These are phyloP conservation scores for Tetramitus jugosus DNA, from an alignment of 208 protist genomes.

Conservation along the genomic window DNA sequence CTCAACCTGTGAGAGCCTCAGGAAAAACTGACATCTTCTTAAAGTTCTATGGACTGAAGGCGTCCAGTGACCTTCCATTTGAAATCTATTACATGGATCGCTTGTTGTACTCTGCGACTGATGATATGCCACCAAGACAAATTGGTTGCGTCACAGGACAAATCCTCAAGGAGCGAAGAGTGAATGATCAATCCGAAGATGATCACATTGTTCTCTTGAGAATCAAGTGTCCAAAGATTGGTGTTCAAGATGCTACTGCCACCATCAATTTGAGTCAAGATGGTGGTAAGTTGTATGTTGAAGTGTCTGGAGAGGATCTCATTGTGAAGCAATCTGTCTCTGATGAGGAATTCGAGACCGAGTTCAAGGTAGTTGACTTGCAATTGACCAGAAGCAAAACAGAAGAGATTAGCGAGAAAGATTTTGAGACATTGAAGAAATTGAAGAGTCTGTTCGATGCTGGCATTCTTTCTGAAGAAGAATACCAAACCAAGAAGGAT, in stretches of 20 bases:
- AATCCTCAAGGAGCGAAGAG: not conserved
- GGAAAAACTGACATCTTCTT: not conserved
- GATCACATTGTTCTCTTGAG: not conserved
- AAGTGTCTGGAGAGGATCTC: not conserved
- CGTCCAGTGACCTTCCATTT: not conserved
- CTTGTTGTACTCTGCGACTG: not conserved
- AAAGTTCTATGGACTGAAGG: not conserved
- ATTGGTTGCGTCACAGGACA: not conserved
- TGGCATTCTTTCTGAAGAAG: slow-evolving; percentile 16
- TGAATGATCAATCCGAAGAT: not conserved
- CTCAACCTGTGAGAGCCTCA: not conserved
- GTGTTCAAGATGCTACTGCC: not conserved
- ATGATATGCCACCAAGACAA: not conserved
- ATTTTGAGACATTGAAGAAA: slow-evolving; percentile 5
- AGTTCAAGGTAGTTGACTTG: not conserved
- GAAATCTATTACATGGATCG: not conserved
- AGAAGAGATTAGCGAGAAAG: not conserved
- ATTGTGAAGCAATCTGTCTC: not conserved
- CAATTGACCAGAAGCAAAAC: not conserved
- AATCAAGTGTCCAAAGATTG: not conserved
- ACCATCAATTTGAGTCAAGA: not conserved
- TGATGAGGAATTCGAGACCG: not conserved
- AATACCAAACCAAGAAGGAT: slow-evolving; percentile 16
- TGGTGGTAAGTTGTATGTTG: not conserved
- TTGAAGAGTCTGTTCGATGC: not conserved